Percentiles rank a stretch among this genome's conserved stretches.
These are phyloP conservation scores for Durotheca rogersii DNA, from an alignment of 495 filamentous ascomycete species.

Conservation along the genomic window DNA sequence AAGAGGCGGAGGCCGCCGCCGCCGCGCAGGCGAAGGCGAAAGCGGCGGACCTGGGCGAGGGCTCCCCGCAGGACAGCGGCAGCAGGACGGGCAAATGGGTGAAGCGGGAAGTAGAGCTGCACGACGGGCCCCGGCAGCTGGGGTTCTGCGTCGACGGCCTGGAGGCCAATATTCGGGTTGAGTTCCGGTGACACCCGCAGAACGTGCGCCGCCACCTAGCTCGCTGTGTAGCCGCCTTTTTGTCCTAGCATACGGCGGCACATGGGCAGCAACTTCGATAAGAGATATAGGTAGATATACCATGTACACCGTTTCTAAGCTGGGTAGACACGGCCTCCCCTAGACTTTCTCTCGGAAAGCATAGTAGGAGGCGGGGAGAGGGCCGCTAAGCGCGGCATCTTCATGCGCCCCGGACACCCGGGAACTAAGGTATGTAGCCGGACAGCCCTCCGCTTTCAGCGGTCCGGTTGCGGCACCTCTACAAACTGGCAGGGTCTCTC, in stretches of 20 bases:
- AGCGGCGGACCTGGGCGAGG: slow-evolving; percentile 7
- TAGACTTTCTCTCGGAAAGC: too few species aligned
- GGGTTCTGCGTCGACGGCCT: slow-evolving; percentile 77
- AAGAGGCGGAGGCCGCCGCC: slow-evolving; percentile 20
- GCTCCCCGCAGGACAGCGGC: slow-evolving; percentile 15
- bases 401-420: neutral
- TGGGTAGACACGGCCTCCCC: too few species aligned
- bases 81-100: slow-evolving; percentile 55
- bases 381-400: neutral
- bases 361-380: neutral
- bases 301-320: too few species aligned
- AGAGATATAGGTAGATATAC: too few species aligned
- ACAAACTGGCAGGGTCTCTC: slow-evolving; percentile 7
- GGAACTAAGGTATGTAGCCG: neutral
- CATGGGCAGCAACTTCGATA: too few species aligned
- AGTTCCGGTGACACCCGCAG: slow-evolving; percentile 36
- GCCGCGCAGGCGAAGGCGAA: slow-evolving; percentile 12
- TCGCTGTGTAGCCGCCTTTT: neutral
- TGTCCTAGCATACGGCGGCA: too few species aligned
- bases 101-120: slow-evolving; percentile 75
- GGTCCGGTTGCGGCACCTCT: neutral
- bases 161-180: slow-evolving; percentile 69
- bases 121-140: slow-evolving; percentile 76
- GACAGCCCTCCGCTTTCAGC: slow-evolving; percentile 1
- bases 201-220: neutral